These are phyloP conservation scores for Amniculicola lignicola DNA, from an alignment of 495 filamentous ascomycete species.

Conservation along the genomic window DNA sequence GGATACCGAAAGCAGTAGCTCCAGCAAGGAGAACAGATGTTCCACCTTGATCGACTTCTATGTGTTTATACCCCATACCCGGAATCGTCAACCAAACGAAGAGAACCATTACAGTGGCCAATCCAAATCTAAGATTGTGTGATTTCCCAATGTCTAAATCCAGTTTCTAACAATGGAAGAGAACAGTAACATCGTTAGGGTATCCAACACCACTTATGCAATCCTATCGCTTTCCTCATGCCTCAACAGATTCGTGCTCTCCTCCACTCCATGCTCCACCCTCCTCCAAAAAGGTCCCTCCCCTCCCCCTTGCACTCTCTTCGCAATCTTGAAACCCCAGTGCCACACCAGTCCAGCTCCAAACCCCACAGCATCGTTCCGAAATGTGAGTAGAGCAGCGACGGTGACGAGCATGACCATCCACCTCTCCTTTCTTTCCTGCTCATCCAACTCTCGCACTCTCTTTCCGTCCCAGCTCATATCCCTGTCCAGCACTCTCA, in stretches of 20 bases:
- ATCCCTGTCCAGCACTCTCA: slow-evolving; percentile 46
- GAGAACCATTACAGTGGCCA: no score
- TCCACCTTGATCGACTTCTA: no score
- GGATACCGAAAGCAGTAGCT: no score
- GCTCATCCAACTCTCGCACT: slow-evolving; percentile 48
- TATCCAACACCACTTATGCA: slow-evolving; percentile 1
- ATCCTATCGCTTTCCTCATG: slow-evolving; percentile 18
- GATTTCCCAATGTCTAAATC: no score
- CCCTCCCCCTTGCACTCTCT: slow-evolving; percentile 13
- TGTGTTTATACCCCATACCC: no score
- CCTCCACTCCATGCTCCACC: slow-evolving; percentile 1
- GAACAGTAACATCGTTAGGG: no score
- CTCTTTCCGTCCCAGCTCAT: slow-evolving; percentile 28
- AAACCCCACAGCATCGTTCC: slow-evolving; percentile 86
- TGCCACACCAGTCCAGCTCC: slow-evolving; percentile 72
- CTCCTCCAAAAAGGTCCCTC: slow-evolving; percentile 22
- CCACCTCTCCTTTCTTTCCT: slow-evolving; percentile 68
- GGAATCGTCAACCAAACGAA: no score
- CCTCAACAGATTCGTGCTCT: slow-evolving; percentile 9
- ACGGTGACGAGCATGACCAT: slow-evolving; percentile 85
- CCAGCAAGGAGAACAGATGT: no score
- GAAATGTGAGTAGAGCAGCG: slow-evolving; percentile 76
- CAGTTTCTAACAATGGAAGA: no score
- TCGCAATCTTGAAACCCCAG: slow-evolving; percentile 41
- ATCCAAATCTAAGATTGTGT: no score